These are phyloP conservation scores for Yamadazyma sp. DNA, from an alignment of 1,139 yeast species.

Conservation along the genomic window DNA sequence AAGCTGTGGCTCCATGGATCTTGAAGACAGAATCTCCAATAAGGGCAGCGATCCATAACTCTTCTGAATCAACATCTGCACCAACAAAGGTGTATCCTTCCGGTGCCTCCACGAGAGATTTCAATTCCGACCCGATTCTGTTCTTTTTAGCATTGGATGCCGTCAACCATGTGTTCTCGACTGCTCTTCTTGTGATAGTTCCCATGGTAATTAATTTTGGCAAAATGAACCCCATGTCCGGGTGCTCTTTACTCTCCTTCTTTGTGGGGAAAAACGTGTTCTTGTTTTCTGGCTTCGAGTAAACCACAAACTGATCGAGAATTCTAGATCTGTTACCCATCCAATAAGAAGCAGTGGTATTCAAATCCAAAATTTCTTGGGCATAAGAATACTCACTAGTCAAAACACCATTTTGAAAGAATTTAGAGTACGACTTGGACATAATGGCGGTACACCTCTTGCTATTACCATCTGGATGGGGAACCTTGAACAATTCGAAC, in stretches of 20 bases:
- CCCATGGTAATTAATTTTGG: conserved; percentile 94
- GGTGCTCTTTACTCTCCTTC: conserved; percentile 22
- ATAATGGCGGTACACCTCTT: conserved; percentile 77
- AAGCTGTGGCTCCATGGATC: conserved; percentile 92
- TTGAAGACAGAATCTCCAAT: conserved; percentile 90
- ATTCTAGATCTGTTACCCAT: conserved; percentile 85
- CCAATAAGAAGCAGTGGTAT: conserved; percentile 90
- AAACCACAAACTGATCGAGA: conserved; percentile 81
- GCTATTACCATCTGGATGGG: conserved; percentile 84
- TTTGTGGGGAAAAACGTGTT: conserved; percentile 27
- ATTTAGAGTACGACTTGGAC: conserved; percentile 70
- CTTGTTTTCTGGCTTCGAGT: conserved; percentile 24
- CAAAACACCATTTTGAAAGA: conserved; percentile 72
- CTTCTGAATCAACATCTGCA: conserved; percentile 98
- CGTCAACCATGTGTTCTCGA: conserved; percentile 96
- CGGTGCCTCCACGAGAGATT: conserved; percentile 85
- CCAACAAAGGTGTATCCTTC: conserved; percentile 90
- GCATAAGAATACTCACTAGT: conserved; percentile 76
- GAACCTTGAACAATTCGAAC: conserved; percentile 63
- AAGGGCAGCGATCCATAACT: conserved; percentile 94
- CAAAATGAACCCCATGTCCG: conserved; percentile 66
- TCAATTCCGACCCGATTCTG: conserved; percentile 90
- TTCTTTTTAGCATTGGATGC: conserved; percentile 89
- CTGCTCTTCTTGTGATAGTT: conserved; percentile 93
- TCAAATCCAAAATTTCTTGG: conserved; percentile 70